Conservation (phyloP, 108 stramenopile species). For the Skeletonema menzelii region DNA sequence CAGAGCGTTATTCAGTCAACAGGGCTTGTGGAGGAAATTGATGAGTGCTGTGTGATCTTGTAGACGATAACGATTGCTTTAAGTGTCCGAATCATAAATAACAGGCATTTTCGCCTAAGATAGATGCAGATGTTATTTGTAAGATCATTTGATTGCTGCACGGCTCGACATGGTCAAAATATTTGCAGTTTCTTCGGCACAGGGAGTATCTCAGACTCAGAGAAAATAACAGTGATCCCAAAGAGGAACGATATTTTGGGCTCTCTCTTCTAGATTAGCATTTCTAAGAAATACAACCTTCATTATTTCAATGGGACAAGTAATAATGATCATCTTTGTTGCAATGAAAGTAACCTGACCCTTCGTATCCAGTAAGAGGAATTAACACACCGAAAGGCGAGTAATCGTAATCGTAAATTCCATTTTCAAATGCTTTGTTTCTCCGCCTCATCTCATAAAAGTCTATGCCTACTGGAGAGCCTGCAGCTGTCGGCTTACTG, state of each 20-base stretch:
- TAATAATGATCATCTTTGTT: background rate
- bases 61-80: too few species aligned
- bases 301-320: background rate
- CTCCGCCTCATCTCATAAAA: slow-evolving; percentile 40
- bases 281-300: background rate
- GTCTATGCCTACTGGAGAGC: slow-evolving; percentile 15
- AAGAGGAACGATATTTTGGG: too few species aligned
- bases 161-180: too few species aligned
- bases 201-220: too few species aligned
- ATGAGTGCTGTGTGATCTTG: background rate
- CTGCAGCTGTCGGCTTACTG: slow-evolving; percentile 4
- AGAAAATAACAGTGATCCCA: too few species aligned
- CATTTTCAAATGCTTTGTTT: slow-evolving; percentile 2
- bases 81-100: too few species aligned
- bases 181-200: too few species aligned
- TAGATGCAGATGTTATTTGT: too few species aligned
- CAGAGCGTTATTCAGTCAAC: background rate
- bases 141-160: too few species aligned
- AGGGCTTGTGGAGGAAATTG: background rate
- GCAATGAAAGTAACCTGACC: slow-evolving; percentile 15
- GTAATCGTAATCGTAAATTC: background rate
- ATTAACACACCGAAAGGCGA: slow-evolving; percentile 9
- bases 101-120: too few species aligned
- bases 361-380: background rate
- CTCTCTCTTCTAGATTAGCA: too few species aligned